Conservation (phyloP, 2,329 filamentous ascomycete genomes). For the Cladosporium sp. region DNA sequence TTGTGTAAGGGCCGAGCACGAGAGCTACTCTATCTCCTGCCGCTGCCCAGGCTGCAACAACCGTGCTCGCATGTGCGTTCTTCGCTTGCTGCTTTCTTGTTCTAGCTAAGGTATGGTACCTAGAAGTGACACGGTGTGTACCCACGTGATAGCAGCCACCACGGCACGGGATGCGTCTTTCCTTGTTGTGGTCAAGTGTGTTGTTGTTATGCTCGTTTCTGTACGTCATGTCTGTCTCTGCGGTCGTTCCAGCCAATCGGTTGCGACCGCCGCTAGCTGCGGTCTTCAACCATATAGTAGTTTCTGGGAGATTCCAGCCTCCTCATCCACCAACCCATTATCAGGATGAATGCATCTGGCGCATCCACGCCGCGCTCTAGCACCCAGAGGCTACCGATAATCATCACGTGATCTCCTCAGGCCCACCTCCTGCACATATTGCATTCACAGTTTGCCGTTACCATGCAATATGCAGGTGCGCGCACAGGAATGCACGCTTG, state of each 20-base stretch:
- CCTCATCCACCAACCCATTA: background rate
- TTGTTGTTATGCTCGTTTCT: background rate
- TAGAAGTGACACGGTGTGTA: background rate
- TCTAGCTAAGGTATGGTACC: background rate
- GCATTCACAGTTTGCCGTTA: background rate
- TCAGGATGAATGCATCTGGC: background rate
- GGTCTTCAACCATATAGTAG: background rate
- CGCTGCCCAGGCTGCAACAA: slow-evolving; percentile 6
- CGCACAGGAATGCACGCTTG: slow-evolving; percentile 9
- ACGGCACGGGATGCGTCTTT: background rate
- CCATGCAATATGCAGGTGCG: slow-evolving; percentile 2
- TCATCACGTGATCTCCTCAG: background rate
- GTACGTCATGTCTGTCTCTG: background rate
- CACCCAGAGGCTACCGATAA: background rate
- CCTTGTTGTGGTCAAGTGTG: background rate
- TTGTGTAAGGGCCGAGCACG: background rate
- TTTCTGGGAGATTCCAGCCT: background rate
- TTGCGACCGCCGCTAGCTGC: background rate
- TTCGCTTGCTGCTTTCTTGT: background rate
- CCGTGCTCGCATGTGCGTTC: background rate
- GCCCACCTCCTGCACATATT: background rate
- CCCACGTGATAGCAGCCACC: background rate
- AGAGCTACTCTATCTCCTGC: slow-evolving; percentile 3
- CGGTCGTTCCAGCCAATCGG: background rate
- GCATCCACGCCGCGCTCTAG: background rate